Conservation (phyloP, 495 filamentous ascomycete genomes). For the Penicillium diatomitis region DNA sequence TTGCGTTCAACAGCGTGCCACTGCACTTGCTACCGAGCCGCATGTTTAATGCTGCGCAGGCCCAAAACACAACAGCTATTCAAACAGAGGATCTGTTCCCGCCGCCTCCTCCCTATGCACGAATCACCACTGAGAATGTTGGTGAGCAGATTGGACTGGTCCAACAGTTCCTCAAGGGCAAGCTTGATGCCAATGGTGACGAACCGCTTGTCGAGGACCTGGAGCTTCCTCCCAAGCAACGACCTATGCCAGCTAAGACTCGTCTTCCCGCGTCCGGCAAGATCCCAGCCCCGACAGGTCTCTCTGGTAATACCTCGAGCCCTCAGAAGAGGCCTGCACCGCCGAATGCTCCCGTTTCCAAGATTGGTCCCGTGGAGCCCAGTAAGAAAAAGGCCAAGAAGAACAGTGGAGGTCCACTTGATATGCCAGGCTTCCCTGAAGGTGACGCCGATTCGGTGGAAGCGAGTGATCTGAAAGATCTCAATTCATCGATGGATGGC, state of each 20-base stretch:
- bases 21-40: constrained; percentile 89
- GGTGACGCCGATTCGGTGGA: constrained; percentile 21
- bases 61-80: constrained; percentile 48
- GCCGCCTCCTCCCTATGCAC: constrained; percentile 62
- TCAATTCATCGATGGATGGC: constrained; percentile 13
- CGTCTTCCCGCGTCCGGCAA: constrained; percentile 90
- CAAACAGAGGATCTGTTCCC: constrained; percentile 41
- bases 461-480: constrained; percentile 16
- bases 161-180: constrained; percentile 80
- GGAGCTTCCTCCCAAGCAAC: constrained; percentile 83
- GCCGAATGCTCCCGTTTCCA: constrained; percentile 13
- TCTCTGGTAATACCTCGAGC: constrained; percentile 38
- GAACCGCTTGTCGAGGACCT: constrained; percentile 88
- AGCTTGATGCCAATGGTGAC: constrained; percentile 72
- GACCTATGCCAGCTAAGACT: constrained; percentile 63
- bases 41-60: constrained; percentile 71
- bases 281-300: constrained; percentile 44
- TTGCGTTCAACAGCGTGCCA: constrained; percentile 79
- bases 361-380: constrained; percentile 24
- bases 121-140: constrained; percentile 71
- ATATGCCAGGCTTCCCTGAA: constrained; percentile 25
- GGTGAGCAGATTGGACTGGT: constrained; percentile 74
- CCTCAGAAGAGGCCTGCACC: constrained; percentile 74
- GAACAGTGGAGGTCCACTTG: constrained; percentile 29
- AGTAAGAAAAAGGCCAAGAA: constrained; percentile 43